A percentile compares a stretch with the other conserved stretches of the same genome.
phyloP scores from a whole-genome alignment of 345 rosid species.

The Lepidium aucheri region DNA sequence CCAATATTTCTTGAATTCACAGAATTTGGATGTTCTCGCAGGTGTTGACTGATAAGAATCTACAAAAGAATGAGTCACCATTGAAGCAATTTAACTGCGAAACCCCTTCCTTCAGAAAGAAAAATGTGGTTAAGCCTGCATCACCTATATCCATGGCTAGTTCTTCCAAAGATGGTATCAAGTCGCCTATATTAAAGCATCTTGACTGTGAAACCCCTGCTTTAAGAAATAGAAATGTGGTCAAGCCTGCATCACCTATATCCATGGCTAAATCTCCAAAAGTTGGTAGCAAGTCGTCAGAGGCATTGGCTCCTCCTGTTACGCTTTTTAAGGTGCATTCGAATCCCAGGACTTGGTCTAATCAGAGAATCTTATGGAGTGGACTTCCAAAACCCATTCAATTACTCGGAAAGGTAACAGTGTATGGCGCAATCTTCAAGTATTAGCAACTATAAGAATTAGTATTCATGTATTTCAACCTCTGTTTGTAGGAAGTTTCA shows the following conservation, averaged over 20 bases:
- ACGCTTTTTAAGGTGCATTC: slow-evolving; percentile 24
- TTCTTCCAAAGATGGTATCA: slow-evolving; percentile 9
- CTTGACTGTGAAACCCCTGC: slow-evolving; percentile 21
- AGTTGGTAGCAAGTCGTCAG: slow-evolving; percentile 20
- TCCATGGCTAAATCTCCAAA: slow-evolving; percentile 14
- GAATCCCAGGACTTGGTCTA: slow-evolving; percentile 27
- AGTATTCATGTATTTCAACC: neutral
- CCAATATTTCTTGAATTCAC: neutral
- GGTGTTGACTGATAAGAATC: slow-evolving; percentile 23
- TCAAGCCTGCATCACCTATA: slow-evolving; percentile 9
- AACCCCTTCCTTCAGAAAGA: slow-evolving; percentile 22
- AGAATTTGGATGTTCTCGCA: neutral
- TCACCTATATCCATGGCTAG: slow-evolving; percentile 7
- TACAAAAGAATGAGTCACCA: slow-evolving; percentile 15
- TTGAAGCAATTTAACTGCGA: slow-evolving; percentile 13
- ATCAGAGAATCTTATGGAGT: slow-evolving; percentile 29
- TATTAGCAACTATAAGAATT: neutral
- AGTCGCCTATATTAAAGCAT: slow-evolving; percentile 12
- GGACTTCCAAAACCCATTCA: slow-evolving; percentile 31
- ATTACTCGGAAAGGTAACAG: slow-evolving; percentile 32
- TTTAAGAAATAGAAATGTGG: slow-evolving; percentile 13
- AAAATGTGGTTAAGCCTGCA: slow-evolving; percentile 8
- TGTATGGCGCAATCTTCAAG: neutral
- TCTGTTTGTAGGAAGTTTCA: slow-evolving; percentile 30
- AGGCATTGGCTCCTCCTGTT: slow-evolving; percentile 17